These are phyloP conservation scores for Nasturtium officinale DNA, from an alignment of 345 rosid genomes.

Conservation along the genomic window DNA sequence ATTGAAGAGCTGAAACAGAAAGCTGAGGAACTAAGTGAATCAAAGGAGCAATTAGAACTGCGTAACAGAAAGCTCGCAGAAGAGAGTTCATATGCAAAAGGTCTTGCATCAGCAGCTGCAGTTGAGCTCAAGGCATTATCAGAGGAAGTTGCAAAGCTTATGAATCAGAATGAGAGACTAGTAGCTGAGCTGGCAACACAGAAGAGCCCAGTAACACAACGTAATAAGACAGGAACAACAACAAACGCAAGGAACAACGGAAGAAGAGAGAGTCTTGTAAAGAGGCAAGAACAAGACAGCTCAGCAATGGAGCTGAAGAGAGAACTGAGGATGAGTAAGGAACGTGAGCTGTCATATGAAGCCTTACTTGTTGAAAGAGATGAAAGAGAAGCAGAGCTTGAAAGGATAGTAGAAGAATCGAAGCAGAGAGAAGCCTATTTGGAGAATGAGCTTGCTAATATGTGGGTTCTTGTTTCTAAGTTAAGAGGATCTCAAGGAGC, in stretches of 20 bases:
- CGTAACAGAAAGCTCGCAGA: slow-evolving; percentile 83
- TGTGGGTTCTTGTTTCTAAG: slow-evolving; percentile 99
- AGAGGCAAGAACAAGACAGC: slow-evolving; percentile 67
- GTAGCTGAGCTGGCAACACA: slow-evolving; percentile 65
- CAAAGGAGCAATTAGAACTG: slow-evolving; percentile 72
- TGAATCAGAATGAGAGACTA: slow-evolving; percentile 86
- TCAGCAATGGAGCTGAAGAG: slow-evolving; percentile 71
- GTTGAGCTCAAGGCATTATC: slow-evolving; percentile 98
- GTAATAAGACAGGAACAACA: slow-evolving; percentile 51
- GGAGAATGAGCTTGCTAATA: slow-evolving; percentile 97
- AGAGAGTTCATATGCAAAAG: slow-evolving; percentile 96
- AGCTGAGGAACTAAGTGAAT: slow-evolving; percentile 55
- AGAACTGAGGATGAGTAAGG: slow-evolving; percentile 75
- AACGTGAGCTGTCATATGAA: slow-evolving; percentile 85
- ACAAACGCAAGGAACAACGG: slow-evolving; percentile 64
- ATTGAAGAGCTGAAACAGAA: slow-evolving; percentile 80
- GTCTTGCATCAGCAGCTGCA: slow-evolving; percentile 99
- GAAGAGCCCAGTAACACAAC: slow-evolving; percentile 63
- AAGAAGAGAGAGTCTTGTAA: slow-evolving; percentile 51
- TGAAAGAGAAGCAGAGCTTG: slow-evolving; percentile 77
- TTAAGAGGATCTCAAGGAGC: slow-evolving; percentile 69
- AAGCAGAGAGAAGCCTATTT: slow-evolving; percentile 92
- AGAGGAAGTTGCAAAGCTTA: slow-evolving; percentile 94
- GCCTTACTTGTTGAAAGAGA: slow-evolving; percentile 81
- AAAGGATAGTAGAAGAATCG: slow-evolving; percentile 82